Percentiles rank a stretch among this genome's conserved stretches.
These are phyloP conservation scores for Blastobotrys apis DNA, from an alignment of 1,139 yeast species.

Conservation along the genomic window DNA sequence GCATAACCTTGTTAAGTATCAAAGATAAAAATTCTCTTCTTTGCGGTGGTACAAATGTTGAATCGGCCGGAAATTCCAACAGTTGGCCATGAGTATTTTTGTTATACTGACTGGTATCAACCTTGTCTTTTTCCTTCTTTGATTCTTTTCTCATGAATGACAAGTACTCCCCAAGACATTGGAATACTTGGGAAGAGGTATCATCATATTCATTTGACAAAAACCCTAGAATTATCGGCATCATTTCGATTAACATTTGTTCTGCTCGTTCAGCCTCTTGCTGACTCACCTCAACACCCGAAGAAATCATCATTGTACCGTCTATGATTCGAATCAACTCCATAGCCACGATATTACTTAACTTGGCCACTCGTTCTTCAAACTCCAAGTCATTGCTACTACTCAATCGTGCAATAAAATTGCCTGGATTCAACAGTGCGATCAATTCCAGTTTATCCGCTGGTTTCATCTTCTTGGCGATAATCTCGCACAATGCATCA, in stretches of 20 bases:
- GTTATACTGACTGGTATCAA: constrained; percentile 26
- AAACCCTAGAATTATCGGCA: constrained; percentile 71
- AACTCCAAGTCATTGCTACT: constrained; percentile 59
- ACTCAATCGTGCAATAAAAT: constrained; percentile 41
- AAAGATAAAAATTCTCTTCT: constrained; percentile 53
- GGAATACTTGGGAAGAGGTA: constrained; percentile 75
- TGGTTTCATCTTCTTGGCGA: constrained; percentile 89
- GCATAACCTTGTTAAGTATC: constrained; percentile 62
- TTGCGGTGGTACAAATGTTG: constrained; percentile 31
- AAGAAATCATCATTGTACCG: constrained; percentile 36
- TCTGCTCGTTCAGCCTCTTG: constrained; percentile 40
- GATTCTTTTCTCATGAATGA: constrained; percentile 60
- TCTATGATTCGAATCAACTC: constrained; percentile 70
- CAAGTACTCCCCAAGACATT: constrained; percentile 71
- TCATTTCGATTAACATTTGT: constrained; percentile 51
- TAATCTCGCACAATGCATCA: constrained; percentile 70
- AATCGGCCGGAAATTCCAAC: constrained; percentile 30
- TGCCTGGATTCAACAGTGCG: constrained; percentile 60
- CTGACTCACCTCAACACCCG: constrained; percentile 24
- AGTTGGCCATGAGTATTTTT: constrained; percentile 28
- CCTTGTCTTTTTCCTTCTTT: constrained; percentile 29
- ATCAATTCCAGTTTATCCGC: constrained; percentile 77
- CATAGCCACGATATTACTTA: constrained; percentile 68
- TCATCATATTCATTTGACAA: constrained; percentile 85
- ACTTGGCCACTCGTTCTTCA: constrained; percentile 69